Base-by-base conservation (phyloP, 2,329 filamentous ascomycete genomes). In the Tolypocladium tundrense region DNA sequence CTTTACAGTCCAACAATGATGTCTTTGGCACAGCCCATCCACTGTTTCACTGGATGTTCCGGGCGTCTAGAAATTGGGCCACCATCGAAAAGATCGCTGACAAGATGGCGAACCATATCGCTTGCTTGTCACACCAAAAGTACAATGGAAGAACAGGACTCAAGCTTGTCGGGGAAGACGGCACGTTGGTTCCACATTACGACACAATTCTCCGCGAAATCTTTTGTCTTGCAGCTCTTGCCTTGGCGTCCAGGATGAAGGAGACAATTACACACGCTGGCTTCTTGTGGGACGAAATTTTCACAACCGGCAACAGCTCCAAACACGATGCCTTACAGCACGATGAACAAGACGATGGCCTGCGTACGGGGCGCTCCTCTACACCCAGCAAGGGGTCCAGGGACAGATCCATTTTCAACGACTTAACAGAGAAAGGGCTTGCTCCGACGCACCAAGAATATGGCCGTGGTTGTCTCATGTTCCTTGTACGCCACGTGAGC, bases 1-100 rank as follows among this genome's bases (percentile, higher is more conserved):
- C 10, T 19, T 6, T 14, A 42, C 10, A 58, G 56, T 50, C 64
- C 63, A 57, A 68, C 41, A 41, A 57, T 48, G 90, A 95, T 60
- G 83, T 86, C 16, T 92, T 96, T 66, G 85, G 85, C 58, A 85
- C 85, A 31, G 82, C 84, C 0, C 90, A 96, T 67, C 84, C 88
- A 0, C 84, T 92, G 1, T 96, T 94, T 71, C 84, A 91, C 54
- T 96, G 91, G 91, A 87, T 94, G 66, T 95, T 89, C 68, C 83
- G 88, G 58, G 88, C 90, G 3, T 90, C 88, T 8, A 81, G 86
- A 59, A 88, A 91, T 69, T 96, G 91, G 91, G 68, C 73, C 9
- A 81, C 83, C 45, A 79, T 96, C 33, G 78, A 78, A 57, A 82
- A 84, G 51, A 76, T 94, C 6, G 77, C 95, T 31, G 82, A 82